Conservation (phyloP, 2,329 filamentous ascomycete species). For the Spiromastix sp. region DNA sequence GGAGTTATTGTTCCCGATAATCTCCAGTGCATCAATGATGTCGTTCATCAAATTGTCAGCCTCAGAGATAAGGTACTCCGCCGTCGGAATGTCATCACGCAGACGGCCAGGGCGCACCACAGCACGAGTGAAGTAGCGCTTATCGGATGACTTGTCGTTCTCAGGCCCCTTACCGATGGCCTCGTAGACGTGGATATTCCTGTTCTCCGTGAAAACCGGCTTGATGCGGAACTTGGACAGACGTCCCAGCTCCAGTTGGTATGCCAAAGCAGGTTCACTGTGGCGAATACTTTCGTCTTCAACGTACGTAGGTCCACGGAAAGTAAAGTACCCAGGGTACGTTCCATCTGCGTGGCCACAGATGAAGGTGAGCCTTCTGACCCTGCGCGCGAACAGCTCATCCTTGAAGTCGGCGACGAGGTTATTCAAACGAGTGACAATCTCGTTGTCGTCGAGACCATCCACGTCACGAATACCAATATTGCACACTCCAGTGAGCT, state of each 20-base stretch:
- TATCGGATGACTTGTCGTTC: constrained; percentile 59
- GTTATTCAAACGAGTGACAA: constrained; percentile 61
- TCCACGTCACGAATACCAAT: constrained; percentile 85
- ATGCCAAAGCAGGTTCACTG: constrained; percentile 89
- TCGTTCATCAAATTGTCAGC: constrained; percentile 95
- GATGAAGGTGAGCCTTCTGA: constrained; percentile 91
- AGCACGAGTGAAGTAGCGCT: constrained; percentile 96
- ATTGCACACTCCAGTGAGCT: constrained; percentile 86
- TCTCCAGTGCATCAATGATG: constrained; percentile 93
- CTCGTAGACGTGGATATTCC: constrained; percentile 98
- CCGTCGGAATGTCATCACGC: constrained; percentile 94
- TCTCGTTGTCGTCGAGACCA: constrained; percentile 69
- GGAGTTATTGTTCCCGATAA: constrained; percentile 97
- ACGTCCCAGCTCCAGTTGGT: constrained; percentile 93
- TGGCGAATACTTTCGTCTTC: constrained; percentile 96
- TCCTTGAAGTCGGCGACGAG: constrained; percentile 73
- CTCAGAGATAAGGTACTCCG: constrained; percentile 95
- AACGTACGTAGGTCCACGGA: constrained; percentile 79
- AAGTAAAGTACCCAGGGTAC: constrained; percentile 96
- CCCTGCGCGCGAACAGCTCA: constrained; percentile 68
- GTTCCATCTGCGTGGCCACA: constrained; percentile 89
- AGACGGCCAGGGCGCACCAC: constrained; percentile 90
- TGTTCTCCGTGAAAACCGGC: constrained; percentile 97
- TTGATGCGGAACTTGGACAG: constrained; percentile 96
- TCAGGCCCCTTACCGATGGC: constrained; percentile 89